These are phyloP conservation scores for Zygosaccharomyces pseudorouxii DNA, from an alignment of 805 yeast genomes.

Conservation along the genomic window DNA sequence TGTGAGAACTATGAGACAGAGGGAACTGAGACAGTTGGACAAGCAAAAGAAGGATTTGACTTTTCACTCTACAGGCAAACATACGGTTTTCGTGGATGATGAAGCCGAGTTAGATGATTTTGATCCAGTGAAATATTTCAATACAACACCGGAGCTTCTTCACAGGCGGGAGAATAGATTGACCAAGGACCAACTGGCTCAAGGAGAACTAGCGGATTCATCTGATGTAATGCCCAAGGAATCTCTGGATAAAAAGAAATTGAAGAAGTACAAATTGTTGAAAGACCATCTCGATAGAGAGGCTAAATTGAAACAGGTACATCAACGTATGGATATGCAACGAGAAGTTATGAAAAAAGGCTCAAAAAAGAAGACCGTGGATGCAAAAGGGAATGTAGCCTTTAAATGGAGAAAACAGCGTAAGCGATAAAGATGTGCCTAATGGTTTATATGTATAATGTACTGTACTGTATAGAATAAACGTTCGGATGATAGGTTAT, in stretches of 20 bases:
- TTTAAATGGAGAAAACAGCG: conserved; percentile 86
- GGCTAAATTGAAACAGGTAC: conserved; percentile 60
- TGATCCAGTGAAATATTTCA: conserved; percentile 59
- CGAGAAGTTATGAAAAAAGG: conserved; percentile 90
- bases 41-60: conserved; percentile 43
- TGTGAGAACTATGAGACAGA: conserved; percentile 67
- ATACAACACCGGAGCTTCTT: conserved; percentile 63
- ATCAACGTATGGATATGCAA: conserved; percentile 68
- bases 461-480: background rate
- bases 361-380: conserved; percentile 68
- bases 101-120: conserved; percentile 52
- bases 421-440: conserved; percentile 39
- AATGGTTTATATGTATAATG: background rate
- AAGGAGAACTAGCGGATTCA: conserved; percentile 29
- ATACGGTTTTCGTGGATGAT: conserved; percentile 78
- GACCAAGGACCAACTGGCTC: conserved; percentile 51
- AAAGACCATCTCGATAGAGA: conserved; percentile 67
- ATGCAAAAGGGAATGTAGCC: conserved; percentile 58
- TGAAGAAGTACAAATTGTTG: conserved; percentile 55
- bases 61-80: conserved; percentile 62
- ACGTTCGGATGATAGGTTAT: background rate
- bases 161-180: conserved; percentile 68
- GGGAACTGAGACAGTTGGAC: conserved; percentile 61
- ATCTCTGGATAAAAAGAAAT: conserved; percentile 47
- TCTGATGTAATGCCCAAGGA: conserved; percentile 34